phyloP scores from a whole-genome alignment of 352 stramenopile genomes.

The Peronospora farinosa region DNA sequence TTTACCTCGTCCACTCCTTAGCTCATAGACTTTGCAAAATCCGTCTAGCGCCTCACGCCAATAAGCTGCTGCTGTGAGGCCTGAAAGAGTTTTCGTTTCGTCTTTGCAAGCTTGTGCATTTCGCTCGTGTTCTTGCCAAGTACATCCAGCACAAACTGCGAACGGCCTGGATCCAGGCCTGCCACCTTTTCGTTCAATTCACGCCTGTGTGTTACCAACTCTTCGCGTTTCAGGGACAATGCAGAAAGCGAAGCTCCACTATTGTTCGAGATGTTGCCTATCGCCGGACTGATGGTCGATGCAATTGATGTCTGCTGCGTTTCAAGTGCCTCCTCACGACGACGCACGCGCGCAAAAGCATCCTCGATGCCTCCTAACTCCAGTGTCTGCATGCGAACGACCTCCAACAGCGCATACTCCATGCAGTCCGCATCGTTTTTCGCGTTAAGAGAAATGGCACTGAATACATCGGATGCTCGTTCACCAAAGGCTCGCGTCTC shows the following conservation, averaged over 20 bases:
- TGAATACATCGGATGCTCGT: constrained; percentile 65
- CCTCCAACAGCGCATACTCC: constrained; percentile 73
- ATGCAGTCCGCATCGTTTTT: constrained; percentile 75
- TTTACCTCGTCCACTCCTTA: not conserved
- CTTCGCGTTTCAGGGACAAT: constrained; percentile 37
- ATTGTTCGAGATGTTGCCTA: constrained; percentile 6
- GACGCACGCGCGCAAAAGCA: constrained; percentile 49
- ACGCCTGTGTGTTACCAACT: constrained; percentile 41
- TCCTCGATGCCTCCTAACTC: constrained; percentile 72
- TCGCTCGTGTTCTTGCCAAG: constrained; percentile 61
- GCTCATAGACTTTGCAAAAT: not conserved
- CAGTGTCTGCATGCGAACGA: constrained; percentile 76
- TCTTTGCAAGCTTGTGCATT: constrained; percentile 68
- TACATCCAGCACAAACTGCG: constrained; percentile 65
- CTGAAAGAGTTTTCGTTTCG: constrained; percentile 61
- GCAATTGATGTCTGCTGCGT: constrained; percentile 22
- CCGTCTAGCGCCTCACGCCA: constrained; percentile 27
- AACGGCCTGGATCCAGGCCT: constrained; percentile 48
- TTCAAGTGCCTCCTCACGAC: constrained; percentile 45
- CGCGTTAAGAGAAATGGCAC: constrained; percentile 55
- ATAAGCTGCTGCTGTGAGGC: constrained; percentile 52
- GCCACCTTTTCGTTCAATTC: constrained; percentile 57
- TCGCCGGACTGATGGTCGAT: constrained; percentile 12
- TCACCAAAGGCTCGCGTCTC: constrained; percentile 65
- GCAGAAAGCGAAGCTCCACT: constrained; percentile 29